Base-by-base conservation (phyloP, 257 asterid genomes). In the Verbascum thapsus region DNA sequence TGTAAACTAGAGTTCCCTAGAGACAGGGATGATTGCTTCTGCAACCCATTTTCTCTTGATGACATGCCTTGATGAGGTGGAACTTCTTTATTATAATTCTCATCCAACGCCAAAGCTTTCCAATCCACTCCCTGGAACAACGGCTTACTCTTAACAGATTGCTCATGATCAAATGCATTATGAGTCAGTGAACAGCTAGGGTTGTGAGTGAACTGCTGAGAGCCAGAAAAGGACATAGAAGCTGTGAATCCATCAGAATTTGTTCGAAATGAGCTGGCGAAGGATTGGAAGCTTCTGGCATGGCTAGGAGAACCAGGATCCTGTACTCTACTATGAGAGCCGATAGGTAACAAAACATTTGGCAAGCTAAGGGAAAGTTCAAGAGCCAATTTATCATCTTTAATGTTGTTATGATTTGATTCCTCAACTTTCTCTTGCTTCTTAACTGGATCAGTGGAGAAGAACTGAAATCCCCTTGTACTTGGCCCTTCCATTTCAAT, bases 361-460 rank as follows among this genome's bases (percentile, higher is more conserved):
- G 99, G 99, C 79, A 94, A 81, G 91, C 99, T 87, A 78, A 94
- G 97, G 53, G 96, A 90, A 39, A 94, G 96, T 16, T 90, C 97
- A 78, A 90, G 96, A 58, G 95, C 84, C 76, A 90, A 66, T 66
- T 82, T 94, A 66, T 90, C 96, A 68, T 85, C 96, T 69, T 83
- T 84, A 34, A 81, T 74, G 82, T 79, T 77, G 78, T 53, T 67
- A 41, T 66, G 71, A 48, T 72, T 71, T 58, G 65, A 72, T 44
- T 74, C 75, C 64, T 85, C 83, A 49, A 72, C 80, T 58, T 76
- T 80, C 69, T 94, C 95, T 10, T 73, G 67, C 81, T 80, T 87
- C 68, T 76, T 94, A 22, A 81, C 70, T 56, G 98, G 97, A 80
- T 81, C 87, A 30, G 78, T 51, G 26, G 87, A 78, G 90, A 94